These are phyloP conservation scores for Rhodomyrtus tomentosa DNA, from an alignment of 345 rosid genomes.

Conservation along the genomic window DNA sequence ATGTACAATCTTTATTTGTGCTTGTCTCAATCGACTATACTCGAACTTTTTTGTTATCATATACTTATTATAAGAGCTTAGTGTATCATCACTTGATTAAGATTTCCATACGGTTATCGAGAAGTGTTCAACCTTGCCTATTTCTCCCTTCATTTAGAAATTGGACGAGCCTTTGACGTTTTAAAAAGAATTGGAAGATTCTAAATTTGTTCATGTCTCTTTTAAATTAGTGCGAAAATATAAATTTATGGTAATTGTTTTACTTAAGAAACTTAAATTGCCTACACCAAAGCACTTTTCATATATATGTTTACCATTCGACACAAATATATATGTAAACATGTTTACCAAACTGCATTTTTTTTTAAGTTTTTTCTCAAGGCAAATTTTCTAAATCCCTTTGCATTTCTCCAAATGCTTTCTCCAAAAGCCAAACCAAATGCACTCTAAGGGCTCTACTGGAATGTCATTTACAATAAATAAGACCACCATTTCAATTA, in stretches of 20 bases:
- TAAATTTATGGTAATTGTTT: rapidly evolving
- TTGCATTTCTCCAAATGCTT: no score
- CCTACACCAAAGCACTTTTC: no score
- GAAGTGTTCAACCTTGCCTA: rapidly evolving
- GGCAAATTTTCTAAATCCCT: no score
- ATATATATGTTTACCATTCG: no score
- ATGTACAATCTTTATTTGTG: background rate
- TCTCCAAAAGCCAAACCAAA: no score
- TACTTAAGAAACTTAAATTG: no score
- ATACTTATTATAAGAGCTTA: background rate
- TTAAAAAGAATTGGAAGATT: background rate
- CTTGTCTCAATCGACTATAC: rapidly evolving
- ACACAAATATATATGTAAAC: no score
- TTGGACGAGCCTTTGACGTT: rapidly evolving
- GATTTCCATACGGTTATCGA: rapidly evolving
- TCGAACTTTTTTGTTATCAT: rapidly evolving
- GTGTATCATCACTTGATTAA: background rate
- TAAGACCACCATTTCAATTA: background rate
- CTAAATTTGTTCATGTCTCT: background rate
- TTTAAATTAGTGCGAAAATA: background rate
- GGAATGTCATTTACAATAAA: background rate
- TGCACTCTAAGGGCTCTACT: no score
- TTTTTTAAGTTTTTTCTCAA: no score
- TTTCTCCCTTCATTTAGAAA: rapidly evolving
- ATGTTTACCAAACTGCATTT: no score